Base-by-base conservation (phyloP, 2,329 filamentous ascomycete species). In the Monosporascus sp. region DNA sequence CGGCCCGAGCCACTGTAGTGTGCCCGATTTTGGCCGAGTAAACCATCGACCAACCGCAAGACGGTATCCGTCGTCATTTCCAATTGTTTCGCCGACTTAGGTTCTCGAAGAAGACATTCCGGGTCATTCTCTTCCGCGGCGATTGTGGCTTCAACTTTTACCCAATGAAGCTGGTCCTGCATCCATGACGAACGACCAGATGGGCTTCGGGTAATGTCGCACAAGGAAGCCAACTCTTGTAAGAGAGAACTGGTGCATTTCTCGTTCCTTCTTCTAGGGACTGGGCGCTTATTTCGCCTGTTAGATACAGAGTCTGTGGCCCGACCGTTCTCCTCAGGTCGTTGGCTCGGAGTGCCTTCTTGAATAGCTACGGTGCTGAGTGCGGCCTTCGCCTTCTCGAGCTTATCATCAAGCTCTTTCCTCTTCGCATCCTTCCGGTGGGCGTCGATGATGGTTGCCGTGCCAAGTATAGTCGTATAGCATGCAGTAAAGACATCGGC, bases 381-480 rank as follows among this genome's bases (percentile, higher is more conserved):
- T 50, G 77, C 77, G 53, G 74, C 69, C 54, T 74, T 77, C 7
- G 79, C 77, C 50, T 80, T 74, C 27, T 79, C 77, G 59, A 89
- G 79, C 53, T 81, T 79, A 20, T 70, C 65, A 51, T 90, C 85
- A 72, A 88, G 81, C 58, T 85, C 78, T 56, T 74, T 75, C 47
- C 80, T 76, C 57, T 82, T 75, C 41, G 74, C 72, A 51, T 81
- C 75, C 65, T 89, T 89, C 31, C 72, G 67, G 27, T 75, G 73
- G 6, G 81, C 80, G 66, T 90, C 87, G 31, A 81, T 72, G 3
- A 87, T 72, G 11, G 85, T 78, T 2, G 85, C 86, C 2, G 82
- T 81, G 5, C 83, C 85, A 62, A 88, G 80, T 51, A 87, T 79
- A 36, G 83, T 81, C 25, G 86, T 86, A 64, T 89, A 89, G 66